A percentile compares a stretch with the other conserved stretches of the same genome.
These are phyloP conservation scores for Colletotrichum sp. DNA, from an alignment of 2,329 filamentous ascomycete species.

Conservation along the genomic window DNA sequence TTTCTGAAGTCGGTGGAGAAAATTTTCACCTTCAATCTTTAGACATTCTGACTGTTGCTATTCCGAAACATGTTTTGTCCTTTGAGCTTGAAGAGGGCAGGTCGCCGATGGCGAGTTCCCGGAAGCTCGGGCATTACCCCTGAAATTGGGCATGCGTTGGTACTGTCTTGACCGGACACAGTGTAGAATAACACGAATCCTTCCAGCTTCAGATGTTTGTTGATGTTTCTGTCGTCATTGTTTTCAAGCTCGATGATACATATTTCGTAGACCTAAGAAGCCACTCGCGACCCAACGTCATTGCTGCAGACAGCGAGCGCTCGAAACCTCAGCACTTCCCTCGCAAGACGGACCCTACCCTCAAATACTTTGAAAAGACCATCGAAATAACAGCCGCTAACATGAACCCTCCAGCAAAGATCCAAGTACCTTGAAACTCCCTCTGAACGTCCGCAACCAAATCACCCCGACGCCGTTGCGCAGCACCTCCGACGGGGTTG, in stretches of 20 bases:
- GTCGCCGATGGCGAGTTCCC: background rate
- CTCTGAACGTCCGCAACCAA: background rate
- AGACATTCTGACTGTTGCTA: background rate
- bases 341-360: background rate
- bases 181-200: background rate
- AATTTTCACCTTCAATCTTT: background rate
- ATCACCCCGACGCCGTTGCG: background rate
- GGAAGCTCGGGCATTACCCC: background rate
- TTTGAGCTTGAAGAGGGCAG: background rate
- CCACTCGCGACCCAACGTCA: background rate
- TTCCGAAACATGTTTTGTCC: background rate
- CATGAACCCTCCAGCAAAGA: conserved; percentile 13
- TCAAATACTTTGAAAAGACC: background rate
- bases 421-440: conserved; percentile 14
- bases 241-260: background rate
- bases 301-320: background rate
- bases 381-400: background rate
- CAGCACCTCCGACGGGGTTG: conserved; percentile 18
- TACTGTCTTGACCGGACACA: background rate
- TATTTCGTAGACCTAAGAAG: background rate
- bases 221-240: background rate
- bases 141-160: background rate
- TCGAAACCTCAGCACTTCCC: background rate
- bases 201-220: background rate
- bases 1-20: background rate